Evolutionary conservation across 164 flowering plant genomes (phyloP).

Genomic region (Kalanchoe fedtschenkoi): DNA sequence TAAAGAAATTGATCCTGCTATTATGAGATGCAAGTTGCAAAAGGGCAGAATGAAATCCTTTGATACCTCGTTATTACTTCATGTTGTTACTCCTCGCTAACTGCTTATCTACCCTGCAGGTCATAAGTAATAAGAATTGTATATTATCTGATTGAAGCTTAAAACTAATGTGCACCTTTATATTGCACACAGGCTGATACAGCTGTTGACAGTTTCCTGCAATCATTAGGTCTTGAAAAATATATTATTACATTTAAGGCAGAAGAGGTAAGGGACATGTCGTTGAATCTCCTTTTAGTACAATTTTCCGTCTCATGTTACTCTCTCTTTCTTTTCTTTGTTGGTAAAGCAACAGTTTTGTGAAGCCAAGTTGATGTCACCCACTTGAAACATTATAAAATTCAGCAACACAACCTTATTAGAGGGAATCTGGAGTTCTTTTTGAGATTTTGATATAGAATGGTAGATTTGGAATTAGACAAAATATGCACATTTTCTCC

Average conservation of each 20-base stretch:
- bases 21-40: neutral
- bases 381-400: too few relatives aligned
- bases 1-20: neutral
- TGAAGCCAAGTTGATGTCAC: too few relatives aligned
- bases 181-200: constrained; percentile 42
- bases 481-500: too few relatives aligned
- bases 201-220: constrained; percentile 62
- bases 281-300: neutral
- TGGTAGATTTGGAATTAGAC: neutral
- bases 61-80: neutral
- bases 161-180: neutral
- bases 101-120: neutral
- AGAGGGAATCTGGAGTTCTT: neutral
- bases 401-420: too few relatives aligned
- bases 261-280: constrained; percentile 59
- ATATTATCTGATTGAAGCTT: neutral
- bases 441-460: neutral
- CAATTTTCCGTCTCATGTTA: neutral
- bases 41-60: neutral
- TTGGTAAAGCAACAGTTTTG: neutral
- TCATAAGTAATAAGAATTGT: neutral
- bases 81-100: neutral
- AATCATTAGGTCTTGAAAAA: constrained; percentile 81
- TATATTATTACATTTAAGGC: constrained; percentile 76
- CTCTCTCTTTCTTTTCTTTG: neutral